These are phyloP conservation scores for Cyclanthera cordifolia DNA, from an alignment of 306 rosid species.

Conservation along the genomic window DNA sequence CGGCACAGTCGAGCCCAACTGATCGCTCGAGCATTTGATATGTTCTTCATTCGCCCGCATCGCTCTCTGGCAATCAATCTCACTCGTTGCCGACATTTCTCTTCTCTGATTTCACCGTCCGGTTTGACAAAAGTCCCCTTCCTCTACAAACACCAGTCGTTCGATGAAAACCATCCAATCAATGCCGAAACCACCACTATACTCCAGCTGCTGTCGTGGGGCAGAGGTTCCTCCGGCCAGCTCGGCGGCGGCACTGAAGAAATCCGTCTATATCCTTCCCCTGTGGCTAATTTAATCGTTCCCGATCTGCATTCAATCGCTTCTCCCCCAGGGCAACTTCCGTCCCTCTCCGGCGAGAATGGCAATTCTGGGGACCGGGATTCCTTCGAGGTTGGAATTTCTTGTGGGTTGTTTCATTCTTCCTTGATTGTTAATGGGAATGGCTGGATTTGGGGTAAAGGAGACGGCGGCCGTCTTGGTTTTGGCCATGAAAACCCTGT, in stretches of 20 bases:
- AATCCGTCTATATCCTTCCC: slow-evolving; percentile 72
- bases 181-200: slow-evolving; percentile 18
- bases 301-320: slow-evolving; percentile 47
- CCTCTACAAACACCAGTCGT: slow-evolving; percentile 38
- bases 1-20: background rate
- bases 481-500: slow-evolving; percentile 65
- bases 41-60: slow-evolving; percentile 15
- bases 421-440: slow-evolving; percentile 47
- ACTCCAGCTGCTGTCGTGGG: slow-evolving; percentile 85
- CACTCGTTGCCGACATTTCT: slow-evolving; percentile 21
- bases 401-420: slow-evolving; percentile 91
- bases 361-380: background rate
- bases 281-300: slow-evolving; percentile 50
- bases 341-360: background rate
- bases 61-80: slow-evolving; percentile 20
- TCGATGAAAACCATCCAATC: slow-evolving; percentile 13
- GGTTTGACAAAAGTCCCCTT: slow-evolving; percentile 32
- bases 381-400: slow-evolving; percentile 48
- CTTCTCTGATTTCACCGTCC: slow-evolving; percentile 16
- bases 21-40: background rate
- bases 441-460: slow-evolving; percentile 93
- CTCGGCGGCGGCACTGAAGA: slow-evolving; percentile 94
- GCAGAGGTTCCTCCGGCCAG: slow-evolving; percentile 86
- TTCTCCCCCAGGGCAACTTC: slow-evolving; percentile 36
- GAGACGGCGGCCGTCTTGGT: slow-evolving; percentile 85